Evolutionary conservation across 495 filamentous ascomycete genomes (phyloP).

Genomic region (Staphylotrichum tortipilum): DNA sequence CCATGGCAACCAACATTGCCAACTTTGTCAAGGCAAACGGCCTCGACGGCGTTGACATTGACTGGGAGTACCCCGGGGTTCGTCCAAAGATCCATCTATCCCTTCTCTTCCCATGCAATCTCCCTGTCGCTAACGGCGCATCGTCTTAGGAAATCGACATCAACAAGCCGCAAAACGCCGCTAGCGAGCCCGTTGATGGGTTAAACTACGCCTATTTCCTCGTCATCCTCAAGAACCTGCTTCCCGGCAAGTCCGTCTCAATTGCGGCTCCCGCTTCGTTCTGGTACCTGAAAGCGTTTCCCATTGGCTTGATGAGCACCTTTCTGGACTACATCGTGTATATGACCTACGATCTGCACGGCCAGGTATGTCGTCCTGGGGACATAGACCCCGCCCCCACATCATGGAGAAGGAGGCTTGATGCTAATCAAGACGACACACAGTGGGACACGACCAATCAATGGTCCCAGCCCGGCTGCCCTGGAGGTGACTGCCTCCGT

Average conservation of each 20-base stretch:
- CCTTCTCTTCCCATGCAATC: no score
- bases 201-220: conserved; percentile 10
- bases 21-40: conserved; percentile 20
- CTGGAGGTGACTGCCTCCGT: conserved; percentile 30
- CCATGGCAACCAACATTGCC: conserved; percentile 16
- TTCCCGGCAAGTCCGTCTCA: not conserved
- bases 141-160: no score
- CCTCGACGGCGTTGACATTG: conserved; percentile 27
- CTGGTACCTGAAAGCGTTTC: conserved; percentile 23
- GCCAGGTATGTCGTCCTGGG: no score
- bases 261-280: conserved; percentile 25
- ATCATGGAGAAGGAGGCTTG: no score
- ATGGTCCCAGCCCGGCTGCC: conserved; percentile 10
- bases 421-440: no score
- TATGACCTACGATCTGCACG: conserved; percentile 9
- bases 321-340: conserved; percentile 34
- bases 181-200: not conserved
- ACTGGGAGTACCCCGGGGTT: conserved; percentile 33
- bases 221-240: not conserved
- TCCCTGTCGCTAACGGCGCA: no score
- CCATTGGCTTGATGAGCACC: conserved; percentile 20
- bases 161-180: conserved; percentile 12
- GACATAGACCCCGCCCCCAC: no score
- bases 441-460: conserved; percentile 7
- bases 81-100: no score